Evolutionary conservation across 139 green algal genomes (phyloP).

Genomic region (Coccomyxa sp.): DNA sequence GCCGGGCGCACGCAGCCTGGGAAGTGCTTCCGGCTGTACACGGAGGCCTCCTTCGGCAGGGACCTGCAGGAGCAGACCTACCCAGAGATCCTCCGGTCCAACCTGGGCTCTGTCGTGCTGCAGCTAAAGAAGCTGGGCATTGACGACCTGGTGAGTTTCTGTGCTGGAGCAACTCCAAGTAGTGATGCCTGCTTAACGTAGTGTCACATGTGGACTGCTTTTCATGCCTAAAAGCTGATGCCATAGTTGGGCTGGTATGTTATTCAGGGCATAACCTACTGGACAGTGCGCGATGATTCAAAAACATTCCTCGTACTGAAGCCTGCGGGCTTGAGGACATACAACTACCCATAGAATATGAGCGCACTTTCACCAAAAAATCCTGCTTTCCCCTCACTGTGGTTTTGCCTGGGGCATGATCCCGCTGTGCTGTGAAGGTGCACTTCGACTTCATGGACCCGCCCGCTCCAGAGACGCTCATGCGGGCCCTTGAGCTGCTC

Average conservation of each 20-base stretch:
- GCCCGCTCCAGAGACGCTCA: slow-evolving; percentile 97
- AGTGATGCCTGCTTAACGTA: background rate
- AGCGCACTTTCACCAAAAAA: slow-evolving; percentile 2
- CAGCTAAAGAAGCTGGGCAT: slow-evolving; percentile 99
- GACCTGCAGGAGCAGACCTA: slow-evolving; percentile 99
- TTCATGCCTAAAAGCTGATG: too few species aligned
- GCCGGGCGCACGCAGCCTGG: slow-evolving; percentile 93
- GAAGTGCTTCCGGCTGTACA: slow-evolving; percentile 99
- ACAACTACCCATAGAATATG: slow-evolving; percentile 72
- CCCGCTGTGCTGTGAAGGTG: slow-evolving; percentile 50
- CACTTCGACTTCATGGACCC: slow-evolving; percentile 99
- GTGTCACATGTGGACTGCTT: background rate
- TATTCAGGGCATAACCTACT: background rate
- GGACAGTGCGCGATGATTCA: slow-evolving; percentile 30
- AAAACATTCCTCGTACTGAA: slow-evolving; percentile 77
- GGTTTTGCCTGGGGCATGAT: background rate
- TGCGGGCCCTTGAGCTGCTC: slow-evolving; percentile 97
- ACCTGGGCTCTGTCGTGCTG: slow-evolving; percentile 95
- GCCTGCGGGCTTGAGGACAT: slow-evolving; percentile 23
- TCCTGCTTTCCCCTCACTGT: background rate
- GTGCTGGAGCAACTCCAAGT: too few species aligned
- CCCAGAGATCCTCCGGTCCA: slow-evolving; percentile 98
- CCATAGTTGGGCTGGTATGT: too few species aligned
- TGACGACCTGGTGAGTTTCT: slow-evolving; percentile 87
- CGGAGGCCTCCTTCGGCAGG: slow-evolving; percentile 89